Evolutionary conservation across 2,329 filamentous ascomycete genomes (phyloP).

Genomic region (Clarireedia homoeocarpa): DNA sequence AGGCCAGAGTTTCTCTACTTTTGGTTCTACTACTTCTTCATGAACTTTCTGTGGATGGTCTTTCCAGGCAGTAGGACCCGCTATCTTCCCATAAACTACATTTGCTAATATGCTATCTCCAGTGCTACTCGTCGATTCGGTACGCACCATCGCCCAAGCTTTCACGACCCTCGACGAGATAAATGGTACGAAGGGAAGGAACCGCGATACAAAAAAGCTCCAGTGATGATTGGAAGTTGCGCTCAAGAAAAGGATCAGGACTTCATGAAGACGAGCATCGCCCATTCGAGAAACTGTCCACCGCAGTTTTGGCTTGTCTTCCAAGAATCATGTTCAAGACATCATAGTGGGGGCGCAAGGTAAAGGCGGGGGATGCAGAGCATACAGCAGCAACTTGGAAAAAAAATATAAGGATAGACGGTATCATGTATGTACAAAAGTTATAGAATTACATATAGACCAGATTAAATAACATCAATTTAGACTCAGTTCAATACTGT

Average conservation of each 20-base stretch:
- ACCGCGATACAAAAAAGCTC: neutral
- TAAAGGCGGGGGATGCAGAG: too few species aligned
- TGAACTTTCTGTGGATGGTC: conserved; percentile 54
- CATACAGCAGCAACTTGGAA: too few species aligned
- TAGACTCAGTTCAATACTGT: too few species aligned
- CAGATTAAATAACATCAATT: too few species aligned
- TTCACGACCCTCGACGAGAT: conserved; percentile 30
- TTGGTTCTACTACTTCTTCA: conserved; percentile 55
- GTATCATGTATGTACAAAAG: neutral
- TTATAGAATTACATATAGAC: neutral
- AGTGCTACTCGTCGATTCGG: conserved; percentile 32
- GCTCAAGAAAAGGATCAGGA: too few species aligned
- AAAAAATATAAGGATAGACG: neutral
- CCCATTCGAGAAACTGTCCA: too few species aligned
- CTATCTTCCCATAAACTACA: neutral
- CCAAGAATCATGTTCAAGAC: too few species aligned
- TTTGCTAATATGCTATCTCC: neutral
- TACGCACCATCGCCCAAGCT: conserved; percentile 29
- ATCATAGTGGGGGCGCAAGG: too few species aligned
- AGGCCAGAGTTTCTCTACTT: conserved; percentile 54
- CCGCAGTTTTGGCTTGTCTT: too few species aligned
- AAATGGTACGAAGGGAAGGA: conserved; percentile 4
- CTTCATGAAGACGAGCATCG: too few species aligned
- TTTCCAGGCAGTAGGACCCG: conserved; percentile 44
- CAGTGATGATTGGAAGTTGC: neutral